These are phyloP conservation scores for Sarcodon sp. DNA, from an alignment of 768 basidiomycete species.

Conservation along the genomic window DNA sequence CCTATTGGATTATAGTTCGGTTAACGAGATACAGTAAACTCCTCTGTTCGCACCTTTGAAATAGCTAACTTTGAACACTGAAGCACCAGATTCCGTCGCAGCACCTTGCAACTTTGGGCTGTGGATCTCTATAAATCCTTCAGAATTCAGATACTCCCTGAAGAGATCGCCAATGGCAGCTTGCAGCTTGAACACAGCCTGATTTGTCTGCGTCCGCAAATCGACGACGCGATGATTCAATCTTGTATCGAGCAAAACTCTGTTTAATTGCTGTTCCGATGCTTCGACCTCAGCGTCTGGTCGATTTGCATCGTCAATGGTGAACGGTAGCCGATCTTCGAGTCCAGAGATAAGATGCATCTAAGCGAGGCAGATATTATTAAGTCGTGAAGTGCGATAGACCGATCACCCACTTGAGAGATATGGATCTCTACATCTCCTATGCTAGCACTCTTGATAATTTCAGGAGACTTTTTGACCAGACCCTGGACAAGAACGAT, in stretches of 20 bases:
- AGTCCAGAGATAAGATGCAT: constrained; percentile 72
- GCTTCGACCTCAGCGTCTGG: constrained; percentile 61
- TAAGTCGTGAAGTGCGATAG: background rate
- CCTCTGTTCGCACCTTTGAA: constrained; percentile 64
- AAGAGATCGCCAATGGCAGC: constrained; percentile 82
- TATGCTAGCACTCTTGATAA: constrained; percentile 86
- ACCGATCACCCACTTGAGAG: constrained; percentile 41
- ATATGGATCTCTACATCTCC: constrained; percentile 82
- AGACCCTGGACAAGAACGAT: constrained; percentile 85
- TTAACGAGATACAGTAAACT: background rate
- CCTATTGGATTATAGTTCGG: constrained; percentile 28
- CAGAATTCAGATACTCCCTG: constrained; percentile 61
- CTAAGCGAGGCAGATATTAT: constrained; percentile 25
- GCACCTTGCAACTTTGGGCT: constrained; percentile 95
- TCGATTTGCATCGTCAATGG: constrained; percentile 83
- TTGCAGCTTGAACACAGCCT: constrained; percentile 89
- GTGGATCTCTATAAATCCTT: constrained; percentile 90
- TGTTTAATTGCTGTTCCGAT: constrained; percentile 52
- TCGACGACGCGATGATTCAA: constrained; percentile 92
- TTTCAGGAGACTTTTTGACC: constrained; percentile 66
- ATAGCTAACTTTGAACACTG: constrained; percentile 95
- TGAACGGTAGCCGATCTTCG: constrained; percentile 76
- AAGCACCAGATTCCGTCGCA: constrained; percentile 93
- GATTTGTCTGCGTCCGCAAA: constrained; percentile 91
- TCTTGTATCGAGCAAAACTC: constrained; percentile 85